These are phyloP conservation scores for Przewalskia tangutica DNA, from an alignment of 257 asterid species.

Conservation along the genomic window DNA sequence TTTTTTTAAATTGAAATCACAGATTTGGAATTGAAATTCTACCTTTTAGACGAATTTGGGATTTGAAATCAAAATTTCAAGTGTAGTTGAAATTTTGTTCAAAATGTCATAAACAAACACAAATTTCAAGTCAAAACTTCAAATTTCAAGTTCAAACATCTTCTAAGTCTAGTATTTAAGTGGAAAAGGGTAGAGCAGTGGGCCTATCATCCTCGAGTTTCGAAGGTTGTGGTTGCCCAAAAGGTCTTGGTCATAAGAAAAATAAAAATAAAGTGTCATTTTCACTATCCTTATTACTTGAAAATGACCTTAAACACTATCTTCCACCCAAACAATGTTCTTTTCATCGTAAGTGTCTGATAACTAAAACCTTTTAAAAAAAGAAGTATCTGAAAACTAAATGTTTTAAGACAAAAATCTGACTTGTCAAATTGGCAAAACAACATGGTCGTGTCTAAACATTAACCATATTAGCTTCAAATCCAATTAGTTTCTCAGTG, in stretches of 20 bases:
- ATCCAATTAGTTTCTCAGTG: background rate
- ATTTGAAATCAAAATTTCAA: background rate
- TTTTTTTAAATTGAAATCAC: background rate
- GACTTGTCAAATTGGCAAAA: background rate
- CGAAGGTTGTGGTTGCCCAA: background rate
- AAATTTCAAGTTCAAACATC: too few species aligned
- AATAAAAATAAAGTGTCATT: background rate
- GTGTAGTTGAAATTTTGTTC: background rate
- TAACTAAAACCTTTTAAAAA: background rate
- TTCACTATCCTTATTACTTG: background rate
- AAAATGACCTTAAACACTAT: background rate
- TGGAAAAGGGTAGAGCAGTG: background rate
- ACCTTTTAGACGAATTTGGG: background rate
- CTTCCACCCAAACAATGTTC: background rate
- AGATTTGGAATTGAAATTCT: background rate
- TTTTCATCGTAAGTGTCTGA: background rate
- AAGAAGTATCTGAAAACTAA: background rate
- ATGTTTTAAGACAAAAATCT: background rate
- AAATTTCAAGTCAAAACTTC: too few species aligned
- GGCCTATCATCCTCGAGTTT: background rate
- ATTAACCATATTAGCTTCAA: background rate
- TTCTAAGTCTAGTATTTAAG: background rate
- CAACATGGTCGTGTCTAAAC: background rate
- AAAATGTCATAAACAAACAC: too few species aligned
- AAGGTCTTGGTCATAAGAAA: background rate